Evolutionary conservation across 768 basidiomycete genomes (phyloP), one percentile per base, ranked within the genome.

Genomic region (Cystobasidium tubakii): DNA sequence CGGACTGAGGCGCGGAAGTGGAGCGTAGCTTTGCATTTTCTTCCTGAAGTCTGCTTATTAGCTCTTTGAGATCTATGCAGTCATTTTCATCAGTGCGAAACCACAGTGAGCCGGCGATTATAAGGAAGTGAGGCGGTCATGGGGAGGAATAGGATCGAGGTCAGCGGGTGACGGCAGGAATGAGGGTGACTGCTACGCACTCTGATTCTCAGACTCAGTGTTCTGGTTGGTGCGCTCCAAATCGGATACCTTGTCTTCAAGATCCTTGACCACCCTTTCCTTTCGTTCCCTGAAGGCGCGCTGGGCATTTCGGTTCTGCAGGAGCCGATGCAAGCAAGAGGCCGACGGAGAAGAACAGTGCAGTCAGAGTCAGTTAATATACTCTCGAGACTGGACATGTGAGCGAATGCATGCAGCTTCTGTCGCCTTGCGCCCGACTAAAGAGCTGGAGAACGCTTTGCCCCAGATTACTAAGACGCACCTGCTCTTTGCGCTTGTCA

Each of bases 271-370:
- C 81, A 96, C 93, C 79, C 90, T 91, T 83, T 99, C 95, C 82
- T 97, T 94, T 75, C 95, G 86, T 82, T 98, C 96, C 70, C 95
- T 85, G 84, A 99, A 99, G 0, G 95, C 95, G 66, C 95, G 88
- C 82, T 99, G 96, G 7, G 95, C 95, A 1, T 93, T 92, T 70
- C 95, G 85, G 78, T 99, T 99, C 82, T 99, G 95, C 78, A 95
- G 92, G 82, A 94, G 95, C 75, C 95, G 31, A 36, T 12, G 66
- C 44, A 50, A 9, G 33, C 6, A 31, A 25, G 27, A 29, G 88
- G 79, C 92, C 91, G 75, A 27, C 27, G 34, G 2, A 21, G 29
- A 12, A 17, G 27, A 25, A 23, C 29, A 34, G 13, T 6, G 57
- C 10, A 12, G 6, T 21, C 57, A 60, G 57, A 21, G 57, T 34